These are phyloP conservation scores for Dipteronia sinensis DNA, from an alignment of 345 rosid species.

Conservation along the genomic window DNA sequence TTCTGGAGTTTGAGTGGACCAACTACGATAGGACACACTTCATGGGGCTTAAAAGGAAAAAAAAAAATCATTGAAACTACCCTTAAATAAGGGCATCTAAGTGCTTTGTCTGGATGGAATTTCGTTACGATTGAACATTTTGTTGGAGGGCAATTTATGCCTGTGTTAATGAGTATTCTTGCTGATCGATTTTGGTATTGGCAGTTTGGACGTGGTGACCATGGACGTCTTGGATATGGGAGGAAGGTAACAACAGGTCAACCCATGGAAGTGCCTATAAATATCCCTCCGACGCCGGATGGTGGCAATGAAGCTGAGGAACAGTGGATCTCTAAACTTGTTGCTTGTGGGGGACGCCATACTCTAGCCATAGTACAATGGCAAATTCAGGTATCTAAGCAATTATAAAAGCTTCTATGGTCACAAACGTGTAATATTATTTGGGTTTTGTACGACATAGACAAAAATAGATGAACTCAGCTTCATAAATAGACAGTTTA, in stretches of 20 bases:
- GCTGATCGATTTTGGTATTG: slow-evolving; percentile 20
- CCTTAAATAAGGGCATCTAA: too few relatives aligned
- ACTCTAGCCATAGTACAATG: slow-evolving; percentile 86
- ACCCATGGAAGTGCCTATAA: slow-evolving; percentile 83
- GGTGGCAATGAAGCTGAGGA: slow-evolving; percentile 45
- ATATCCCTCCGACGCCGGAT: slow-evolving; percentile 53
- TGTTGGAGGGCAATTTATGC: neutral
- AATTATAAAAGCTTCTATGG: neutral
- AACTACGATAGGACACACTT: neutral
- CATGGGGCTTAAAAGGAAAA: neutral
- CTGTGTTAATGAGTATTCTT: neutral
- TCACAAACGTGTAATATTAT: neutral
- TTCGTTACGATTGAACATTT: too few relatives aligned
- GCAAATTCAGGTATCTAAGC: slow-evolving; percentile 38
- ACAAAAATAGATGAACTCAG: neutral
- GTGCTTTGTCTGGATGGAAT: too few relatives aligned
- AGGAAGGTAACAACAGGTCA: slow-evolving; percentile 88
- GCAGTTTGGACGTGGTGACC: slow-evolving; percentile 98
- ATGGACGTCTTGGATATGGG: slow-evolving; percentile 93
- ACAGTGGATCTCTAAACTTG: slow-evolving; percentile 71
- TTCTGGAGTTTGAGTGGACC: neutral
- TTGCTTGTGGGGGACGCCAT: slow-evolving; percentile 95
- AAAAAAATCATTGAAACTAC: too few relatives aligned
- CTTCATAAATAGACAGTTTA: too few relatives aligned
- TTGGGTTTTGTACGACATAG: neutral